Conservation (phyloP, 140 eudicot genomes). For the Bidens hawaiensis region DNA sequence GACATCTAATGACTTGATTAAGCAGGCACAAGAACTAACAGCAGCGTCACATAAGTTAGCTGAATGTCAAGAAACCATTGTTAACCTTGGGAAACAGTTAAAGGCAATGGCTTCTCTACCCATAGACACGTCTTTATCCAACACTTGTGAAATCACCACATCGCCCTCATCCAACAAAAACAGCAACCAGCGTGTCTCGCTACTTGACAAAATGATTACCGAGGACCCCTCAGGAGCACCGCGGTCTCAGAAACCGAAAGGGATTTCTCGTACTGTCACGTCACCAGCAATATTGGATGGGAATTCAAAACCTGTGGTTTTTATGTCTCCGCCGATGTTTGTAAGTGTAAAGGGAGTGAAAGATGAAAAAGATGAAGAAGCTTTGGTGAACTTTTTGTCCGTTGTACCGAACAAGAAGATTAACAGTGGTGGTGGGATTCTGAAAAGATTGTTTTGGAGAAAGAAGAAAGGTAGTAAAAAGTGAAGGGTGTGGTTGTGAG, state of each 20-base stretch:
- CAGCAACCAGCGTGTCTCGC: slow-evolving; percentile 44
- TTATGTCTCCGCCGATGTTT: slow-evolving; percentile 33
- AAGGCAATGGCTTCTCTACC: slow-evolving; percentile 73
- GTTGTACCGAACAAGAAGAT: slow-evolving; percentile 54
- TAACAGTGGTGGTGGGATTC: slow-evolving; percentile 41
- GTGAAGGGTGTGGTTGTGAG: slow-evolving; percentile 27
- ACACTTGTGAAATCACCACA: slow-evolving; percentile 26
- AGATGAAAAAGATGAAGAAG: slow-evolving; percentile 34
- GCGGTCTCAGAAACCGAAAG: slow-evolving; percentile 41
- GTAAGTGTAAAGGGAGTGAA: slow-evolving; percentile 30
- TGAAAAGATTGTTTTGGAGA: slow-evolving; percentile 57
- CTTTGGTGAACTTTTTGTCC: slow-evolving; percentile 45
- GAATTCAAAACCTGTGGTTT: slow-evolving; percentile 15
- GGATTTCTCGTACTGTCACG: slow-evolving; percentile 26
- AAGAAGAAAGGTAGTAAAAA: slow-evolving; percentile 40
- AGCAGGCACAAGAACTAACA: slow-evolving; percentile 66
- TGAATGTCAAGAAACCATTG: slow-evolving; percentile 86
- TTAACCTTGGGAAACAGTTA: slow-evolving; percentile 75
- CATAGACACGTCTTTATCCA: slow-evolving; percentile 31
- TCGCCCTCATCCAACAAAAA: slow-evolving; percentile 23
- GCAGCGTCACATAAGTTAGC: slow-evolving; percentile 91
- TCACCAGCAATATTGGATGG: slow-evolving; percentile 34
- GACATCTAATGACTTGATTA: background rate
- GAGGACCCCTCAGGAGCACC: slow-evolving; percentile 55
- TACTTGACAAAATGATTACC: slow-evolving; percentile 74